These are phyloP conservation scores for Calonectria pseudoturangicola DNA, from an alignment of 2,329 filamentous ascomycete genomes.

Conservation along the genomic window DNA sequence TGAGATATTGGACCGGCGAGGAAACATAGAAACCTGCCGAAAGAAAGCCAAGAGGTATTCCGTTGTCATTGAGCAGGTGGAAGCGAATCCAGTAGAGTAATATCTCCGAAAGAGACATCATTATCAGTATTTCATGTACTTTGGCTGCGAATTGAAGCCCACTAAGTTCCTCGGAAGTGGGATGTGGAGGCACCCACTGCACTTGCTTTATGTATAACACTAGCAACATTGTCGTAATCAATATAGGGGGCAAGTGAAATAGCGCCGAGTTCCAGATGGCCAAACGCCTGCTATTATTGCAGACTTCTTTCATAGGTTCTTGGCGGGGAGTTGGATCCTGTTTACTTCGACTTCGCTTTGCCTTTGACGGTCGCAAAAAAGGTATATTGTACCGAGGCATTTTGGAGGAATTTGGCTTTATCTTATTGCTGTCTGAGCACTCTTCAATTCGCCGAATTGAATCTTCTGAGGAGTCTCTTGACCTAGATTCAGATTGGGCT, in stretches of 20 bases:
- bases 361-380: too few relatives aligned
- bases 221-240: conserved; percentile 4
- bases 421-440: too few relatives aligned
- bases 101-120: conserved; percentile 25
- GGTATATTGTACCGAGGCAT: too few relatives aligned
- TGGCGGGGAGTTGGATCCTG: neutral
- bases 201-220: conserved; percentile 8
- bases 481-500: too few relatives aligned
- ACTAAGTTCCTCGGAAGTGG: conserved; percentile 21
- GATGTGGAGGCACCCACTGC: conserved; percentile 13
- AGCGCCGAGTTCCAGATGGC: neutral
- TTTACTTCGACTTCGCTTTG: too few relatives aligned
- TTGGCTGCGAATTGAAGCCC: conserved; percentile 38
- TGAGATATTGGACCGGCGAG: conserved; percentile 24
- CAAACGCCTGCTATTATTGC: conserved; percentile 21
- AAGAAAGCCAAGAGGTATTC: conserved; percentile 30
- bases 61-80: neutral
- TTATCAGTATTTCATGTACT: conserved; percentile 27
- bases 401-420: too few relatives aligned
- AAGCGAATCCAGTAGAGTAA: conserved; percentile 22
- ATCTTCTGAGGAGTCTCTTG: too few relatives aligned
- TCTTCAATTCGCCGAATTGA: too few relatives aligned
- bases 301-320: conserved; percentile 25
- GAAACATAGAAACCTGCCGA: conserved; percentile 26
- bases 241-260: conserved; percentile 20